Percentiles rank a stretch among this genome's conserved stretches.
Conservation (phyloP, 2,329 filamentous ascomycete genomes). For the Xylariales sp. region DNA sequence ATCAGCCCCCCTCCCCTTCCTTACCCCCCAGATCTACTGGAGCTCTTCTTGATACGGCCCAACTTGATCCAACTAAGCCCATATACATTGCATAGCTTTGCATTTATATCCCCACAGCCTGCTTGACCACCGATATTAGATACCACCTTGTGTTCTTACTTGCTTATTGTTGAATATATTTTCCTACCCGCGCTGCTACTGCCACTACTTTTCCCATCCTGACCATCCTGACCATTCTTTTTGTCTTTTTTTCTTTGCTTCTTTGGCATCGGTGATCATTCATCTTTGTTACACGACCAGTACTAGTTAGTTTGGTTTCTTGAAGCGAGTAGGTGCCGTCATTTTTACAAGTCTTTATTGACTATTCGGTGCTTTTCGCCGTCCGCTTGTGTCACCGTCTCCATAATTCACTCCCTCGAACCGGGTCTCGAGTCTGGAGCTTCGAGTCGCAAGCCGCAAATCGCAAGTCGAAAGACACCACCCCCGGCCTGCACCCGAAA, state of each 20-base stretch:
- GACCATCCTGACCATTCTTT: slow-evolving; percentile 18
- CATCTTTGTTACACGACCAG: slow-evolving; percentile 14
- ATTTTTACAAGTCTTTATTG: slow-evolving; percentile 13
- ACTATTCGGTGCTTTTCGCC: slow-evolving; percentile 20
- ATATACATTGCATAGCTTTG: slow-evolving; percentile 24
- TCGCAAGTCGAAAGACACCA: slow-evolving; percentile 4
- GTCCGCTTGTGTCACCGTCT: slow-evolving; percentile 12
- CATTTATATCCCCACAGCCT: slow-evolving; percentile 32
- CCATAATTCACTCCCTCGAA: neutral
- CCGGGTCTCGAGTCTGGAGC: slow-evolving; percentile 6
- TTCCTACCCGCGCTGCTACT: slow-evolving; percentile 27
- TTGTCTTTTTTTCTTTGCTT: slow-evolving; percentile 28
- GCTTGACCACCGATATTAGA: slow-evolving; percentile 28
- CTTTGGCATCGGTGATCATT: slow-evolving; percentile 18
- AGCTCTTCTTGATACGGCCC: slow-evolving; percentile 9
- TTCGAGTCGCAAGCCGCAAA: slow-evolving; percentile 4
- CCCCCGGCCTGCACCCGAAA: neutral
- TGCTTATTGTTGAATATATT: slow-evolving; percentile 32
- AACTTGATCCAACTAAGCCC: slow-evolving; percentile 10
- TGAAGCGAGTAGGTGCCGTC: neutral
- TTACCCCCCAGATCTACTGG: neutral
- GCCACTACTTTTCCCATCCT: slow-evolving; percentile 30
- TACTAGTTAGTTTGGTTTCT: slow-evolving; percentile 14
- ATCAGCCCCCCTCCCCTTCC: slow-evolving; percentile 10
- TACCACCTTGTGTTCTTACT: slow-evolving; percentile 8